Conservation (phyloP, 2,329 filamentous ascomycete genomes). For the Arthrobotrys pseudoclavata region DNA sequence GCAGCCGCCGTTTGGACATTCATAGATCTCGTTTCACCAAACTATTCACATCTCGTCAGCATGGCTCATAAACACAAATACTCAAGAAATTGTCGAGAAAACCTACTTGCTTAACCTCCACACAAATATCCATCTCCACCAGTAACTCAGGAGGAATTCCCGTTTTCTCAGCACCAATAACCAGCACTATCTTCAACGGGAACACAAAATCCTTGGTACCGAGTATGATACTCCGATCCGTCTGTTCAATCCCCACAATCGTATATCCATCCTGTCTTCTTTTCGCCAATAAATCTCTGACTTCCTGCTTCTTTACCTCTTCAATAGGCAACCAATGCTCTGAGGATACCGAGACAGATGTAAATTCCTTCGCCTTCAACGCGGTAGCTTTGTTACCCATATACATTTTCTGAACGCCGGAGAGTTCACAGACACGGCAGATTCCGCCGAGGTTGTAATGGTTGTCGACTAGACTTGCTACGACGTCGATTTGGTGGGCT, state of each 20-base stretch:
- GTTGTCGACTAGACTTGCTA: conserved; percentile 67
- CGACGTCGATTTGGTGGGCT: conserved; percentile 64
- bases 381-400: conserved; percentile 66
- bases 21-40: conserved; percentile 70
- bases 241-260: conserved; percentile 72
- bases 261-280: conserved; percentile 69
- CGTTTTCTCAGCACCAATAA: conserved; percentile 70
- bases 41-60: conserved; percentile 36
- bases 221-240: conserved; percentile 69
- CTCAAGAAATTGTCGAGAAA: neutral
- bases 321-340: conserved; percentile 69
- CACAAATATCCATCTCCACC: conserved; percentile 69
- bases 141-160: conserved; percentile 70
- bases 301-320: conserved; percentile 64
- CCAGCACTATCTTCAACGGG: conserved; percentile 67
- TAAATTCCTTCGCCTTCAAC: conserved; percentile 69
- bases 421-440: conserved; percentile 70
- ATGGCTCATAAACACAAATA: neutral
- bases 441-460: conserved; percentile 62
- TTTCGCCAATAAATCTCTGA: conserved; percentile 66
- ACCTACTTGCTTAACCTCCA: conserved; percentile 70
- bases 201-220: conserved; percentile 63
- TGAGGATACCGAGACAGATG: conserved; percentile 69
- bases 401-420: conserved; percentile 69
- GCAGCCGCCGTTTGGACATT: conserved; percentile 72